Conservation (phyloP, 2,329 filamentous ascomycete species). For the Aspergillus brasiliensis region DNA sequence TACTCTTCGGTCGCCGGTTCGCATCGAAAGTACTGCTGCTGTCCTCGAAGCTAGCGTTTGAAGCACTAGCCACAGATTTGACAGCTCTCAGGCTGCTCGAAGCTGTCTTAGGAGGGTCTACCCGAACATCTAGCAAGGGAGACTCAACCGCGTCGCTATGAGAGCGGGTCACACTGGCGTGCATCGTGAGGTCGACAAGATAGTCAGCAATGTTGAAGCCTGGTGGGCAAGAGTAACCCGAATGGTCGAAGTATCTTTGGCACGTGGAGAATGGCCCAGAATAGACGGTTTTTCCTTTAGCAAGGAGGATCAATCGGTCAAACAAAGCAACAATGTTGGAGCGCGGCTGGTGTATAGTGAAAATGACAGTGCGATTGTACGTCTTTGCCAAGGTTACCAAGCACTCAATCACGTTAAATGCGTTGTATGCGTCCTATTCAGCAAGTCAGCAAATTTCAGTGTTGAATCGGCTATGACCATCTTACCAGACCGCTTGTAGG, state of each 20-base stretch:
- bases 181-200: constrained; percentile 96
- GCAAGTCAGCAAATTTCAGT: constrained; percentile 10
- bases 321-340: constrained; percentile 98
- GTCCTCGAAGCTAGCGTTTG: constrained; percentile 72
- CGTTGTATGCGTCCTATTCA: constrained; percentile 80
- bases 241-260: constrained; percentile 86
- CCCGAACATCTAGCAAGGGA: constrained; percentile 59
- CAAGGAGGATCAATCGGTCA: constrained; percentile 87
- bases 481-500: constrained; percentile 80
- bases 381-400: constrained; percentile 92
- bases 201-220: constrained; percentile 99
- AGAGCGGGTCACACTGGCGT: constrained; percentile 67
- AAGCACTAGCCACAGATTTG: constrained; percentile 86
- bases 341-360: constrained; percentile 96
- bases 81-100: constrained; percentile 85
- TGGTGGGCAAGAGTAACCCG: constrained; percentile 89
- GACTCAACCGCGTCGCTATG: constrained; percentile 55
- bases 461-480: not conserved
- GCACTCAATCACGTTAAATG: constrained; percentile 96
- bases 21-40: constrained; percentile 62
- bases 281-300: constrained; percentile 86
- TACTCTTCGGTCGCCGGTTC: constrained; percentile 65
- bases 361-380: constrained; percentile 95
- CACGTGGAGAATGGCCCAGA: constrained; percentile 88
- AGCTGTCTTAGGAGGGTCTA: constrained; percentile 68